Percentiles rank a stretch among this genome's conserved stretches.
Conservation (phyloP, 495 filamentous ascomycete genomes). For the Amphirosellinia nigrospora region DNA sequence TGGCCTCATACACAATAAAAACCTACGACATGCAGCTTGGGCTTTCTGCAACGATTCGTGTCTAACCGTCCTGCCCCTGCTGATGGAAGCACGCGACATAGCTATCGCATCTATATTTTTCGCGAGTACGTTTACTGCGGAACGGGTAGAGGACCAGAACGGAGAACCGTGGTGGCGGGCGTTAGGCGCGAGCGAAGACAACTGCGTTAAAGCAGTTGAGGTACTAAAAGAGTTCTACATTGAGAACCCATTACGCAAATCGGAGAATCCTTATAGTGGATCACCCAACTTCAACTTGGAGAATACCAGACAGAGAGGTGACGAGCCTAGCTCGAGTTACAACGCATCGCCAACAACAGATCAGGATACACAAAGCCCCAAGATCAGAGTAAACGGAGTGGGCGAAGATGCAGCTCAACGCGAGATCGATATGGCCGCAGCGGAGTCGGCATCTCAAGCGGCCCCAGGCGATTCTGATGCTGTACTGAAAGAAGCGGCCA, state of each 20-base stretch:
- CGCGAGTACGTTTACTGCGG: conserved; percentile 70
- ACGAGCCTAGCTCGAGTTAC: conserved; percentile 43
- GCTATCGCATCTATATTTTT: conserved; percentile 88
- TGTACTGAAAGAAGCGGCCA: conserved; percentile 54
- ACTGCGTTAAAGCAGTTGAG: conserved; percentile 68
- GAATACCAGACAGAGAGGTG: conserved; percentile 52
- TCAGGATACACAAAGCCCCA: conserved; percentile 48
- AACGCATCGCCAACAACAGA: conserved; percentile 47
- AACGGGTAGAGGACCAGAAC: conserved; percentile 74
- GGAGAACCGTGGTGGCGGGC: conserved; percentile 89
- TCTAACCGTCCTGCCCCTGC: conserved; percentile 83
- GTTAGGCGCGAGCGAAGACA: conserved; percentile 66
- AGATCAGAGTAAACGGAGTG: conserved; percentile 37
- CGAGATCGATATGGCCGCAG: conserved; percentile 36
- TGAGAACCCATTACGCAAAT: conserved; percentile 63
- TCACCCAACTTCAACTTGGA: conserved; percentile 55
- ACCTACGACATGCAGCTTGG: conserved; percentile 83
- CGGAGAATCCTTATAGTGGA: conserved; percentile 46
- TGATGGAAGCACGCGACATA: conserved; percentile 77
- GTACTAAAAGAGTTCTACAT: conserved; percentile 78
- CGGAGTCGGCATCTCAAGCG: conserved; percentile 41
- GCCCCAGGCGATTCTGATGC: conserved; percentile 52
- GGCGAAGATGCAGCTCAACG: conserved; percentile 42
- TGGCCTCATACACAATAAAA: conserved; percentile 71
- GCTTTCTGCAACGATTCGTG: conserved; percentile 89